These are phyloP conservation scores for Tulasnella calospora DNA, from an alignment of 768 basidiomycete species.

Conservation along the genomic window DNA sequence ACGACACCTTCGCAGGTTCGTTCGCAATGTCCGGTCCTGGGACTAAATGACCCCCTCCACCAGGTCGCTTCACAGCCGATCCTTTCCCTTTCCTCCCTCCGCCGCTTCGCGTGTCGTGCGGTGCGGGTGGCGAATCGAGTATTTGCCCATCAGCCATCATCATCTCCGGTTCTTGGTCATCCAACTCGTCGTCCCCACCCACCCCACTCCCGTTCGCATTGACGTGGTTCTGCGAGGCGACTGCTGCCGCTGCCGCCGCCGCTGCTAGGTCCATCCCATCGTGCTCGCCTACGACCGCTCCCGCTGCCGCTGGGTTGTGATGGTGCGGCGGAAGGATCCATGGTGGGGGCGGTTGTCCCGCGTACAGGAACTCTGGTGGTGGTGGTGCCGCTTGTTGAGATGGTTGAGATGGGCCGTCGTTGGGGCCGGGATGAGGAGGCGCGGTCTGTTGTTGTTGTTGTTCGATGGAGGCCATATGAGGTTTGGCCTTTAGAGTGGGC, in stretches of 20 bases:
- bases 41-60: slow-evolving; percentile 6
- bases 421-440: slow-evolving; percentile 1
- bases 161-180: slow-evolving; percentile 20
- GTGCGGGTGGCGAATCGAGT: background rate
- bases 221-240: background rate
- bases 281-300: background rate
- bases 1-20: slow-evolving; percentile 11
- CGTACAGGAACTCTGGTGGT: background rate
- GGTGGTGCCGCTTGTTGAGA: background rate
- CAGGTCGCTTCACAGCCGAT: background rate
- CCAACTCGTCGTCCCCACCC: background rate
- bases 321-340: slow-evolving; percentile 2
- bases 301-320: background rate
- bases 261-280: background rate
- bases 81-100: background rate
- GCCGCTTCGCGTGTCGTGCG: background rate
- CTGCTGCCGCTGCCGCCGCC: background rate
- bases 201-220: background rate
- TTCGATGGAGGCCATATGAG: slow-evolving; percentile 16
- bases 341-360: background rate
- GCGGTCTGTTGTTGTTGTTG: slow-evolving; percentile 21
- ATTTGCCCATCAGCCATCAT: slow-evolving; percentile 20
- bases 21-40: background rate
- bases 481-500: slow-evolving; percentile 8
- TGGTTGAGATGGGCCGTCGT: background rate